Percentiles rank a stretch among this genome's conserved stretches.
These are phyloP conservation scores for Neophaeococcomyces mojaviensis DNA, from an alignment of 2,329 filamentous ascomycete species.

Conservation along the genomic window DNA sequence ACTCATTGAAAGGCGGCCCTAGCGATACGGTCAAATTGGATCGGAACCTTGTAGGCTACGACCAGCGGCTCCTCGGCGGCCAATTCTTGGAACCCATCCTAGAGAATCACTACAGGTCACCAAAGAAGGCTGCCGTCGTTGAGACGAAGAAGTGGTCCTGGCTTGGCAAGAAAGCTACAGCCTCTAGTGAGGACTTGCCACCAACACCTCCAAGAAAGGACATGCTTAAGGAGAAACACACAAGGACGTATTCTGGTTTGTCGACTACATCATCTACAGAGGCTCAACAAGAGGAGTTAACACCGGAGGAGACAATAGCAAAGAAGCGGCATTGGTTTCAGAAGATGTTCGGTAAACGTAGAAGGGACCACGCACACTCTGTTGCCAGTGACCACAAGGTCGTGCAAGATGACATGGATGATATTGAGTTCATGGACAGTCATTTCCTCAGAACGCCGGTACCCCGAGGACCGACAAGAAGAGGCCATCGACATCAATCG, in stretches of 20 bases:
- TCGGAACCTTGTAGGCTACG: slow-evolving; percentile 19
- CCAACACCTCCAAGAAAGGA: slow-evolving; percentile 22
- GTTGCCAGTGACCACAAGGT: slow-evolving; percentile 25
- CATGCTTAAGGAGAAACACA: slow-evolving; percentile 7
- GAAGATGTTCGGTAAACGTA: slow-evolving; percentile 21
- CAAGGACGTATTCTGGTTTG: slow-evolving; percentile 16
- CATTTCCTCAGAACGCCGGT: background rate
- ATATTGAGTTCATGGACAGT: slow-evolving; percentile 9
- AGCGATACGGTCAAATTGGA: slow-evolving; percentile 12
- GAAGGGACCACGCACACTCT: slow-evolving; percentile 34
- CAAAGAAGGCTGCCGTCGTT: slow-evolving; percentile 22
- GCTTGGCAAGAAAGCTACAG: slow-evolving; percentile 29
- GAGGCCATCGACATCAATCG: slow-evolving; percentile 8
- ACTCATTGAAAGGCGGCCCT: slow-evolving; percentile 12
- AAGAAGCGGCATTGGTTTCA: slow-evolving; percentile 23
- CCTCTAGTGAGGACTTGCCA: slow-evolving; percentile 6
- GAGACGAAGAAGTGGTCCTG: slow-evolving; percentile 41
- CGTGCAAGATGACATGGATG: slow-evolving; percentile 14
- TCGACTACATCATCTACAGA: slow-evolving; percentile 19
- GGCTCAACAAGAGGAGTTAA: slow-evolving; percentile 9
- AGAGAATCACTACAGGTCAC: slow-evolving; percentile 30
- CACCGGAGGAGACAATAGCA: slow-evolving; percentile 16
- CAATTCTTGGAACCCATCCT: slow-evolving; percentile 35
- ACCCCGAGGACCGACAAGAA: background rate
- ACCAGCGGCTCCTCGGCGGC: slow-evolving; percentile 25